A percentile compares a stretch with the other conserved stretches of the same genome.
phyloP scores from a whole-genome alignment of 2,329 filamentous ascomycete species.

The Coniella vitis region DNA sequence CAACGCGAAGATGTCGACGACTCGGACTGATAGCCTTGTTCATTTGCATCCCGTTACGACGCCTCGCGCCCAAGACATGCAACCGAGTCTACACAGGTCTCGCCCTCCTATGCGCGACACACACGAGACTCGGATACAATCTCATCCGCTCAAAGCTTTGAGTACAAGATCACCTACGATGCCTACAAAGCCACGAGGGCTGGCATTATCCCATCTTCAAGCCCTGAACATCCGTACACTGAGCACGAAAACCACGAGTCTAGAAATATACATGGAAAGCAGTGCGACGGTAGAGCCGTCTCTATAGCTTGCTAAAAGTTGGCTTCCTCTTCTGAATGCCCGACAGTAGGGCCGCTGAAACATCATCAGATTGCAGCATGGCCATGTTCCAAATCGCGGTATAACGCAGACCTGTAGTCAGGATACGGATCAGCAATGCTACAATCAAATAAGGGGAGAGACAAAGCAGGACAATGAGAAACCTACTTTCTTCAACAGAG shows the following conservation, averaged over 20 bases:
- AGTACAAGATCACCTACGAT: too few relatives aligned
- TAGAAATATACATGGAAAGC: neutral
- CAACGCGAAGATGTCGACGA: slow-evolving; percentile 41
- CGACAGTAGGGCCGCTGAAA: slow-evolving; percentile 66
- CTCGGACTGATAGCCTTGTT: slow-evolving; percentile 40
- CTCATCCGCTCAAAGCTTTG: too few relatives aligned
- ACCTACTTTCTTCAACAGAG: slow-evolving; percentile 65
- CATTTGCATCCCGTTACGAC: neutral
- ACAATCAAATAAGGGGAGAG: slow-evolving; percentile 1
- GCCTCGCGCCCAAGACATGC: too few relatives aligned
- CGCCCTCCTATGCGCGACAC: too few relatives aligned
- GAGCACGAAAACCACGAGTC: neutral
- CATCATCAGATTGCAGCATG: slow-evolving; percentile 74
- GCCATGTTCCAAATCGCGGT: slow-evolving; percentile 83
- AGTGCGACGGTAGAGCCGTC: neutral
- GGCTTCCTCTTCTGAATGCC: slow-evolving; percentile 73
- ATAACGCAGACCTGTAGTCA: slow-evolving; percentile 59
- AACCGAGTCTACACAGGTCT: neutral
- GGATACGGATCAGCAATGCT: neutral
- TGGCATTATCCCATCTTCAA: neutral
- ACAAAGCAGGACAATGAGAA: neutral
- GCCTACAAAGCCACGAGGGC: too few relatives aligned
- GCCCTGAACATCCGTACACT: neutral
- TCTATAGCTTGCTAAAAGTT: slow-evolving; percentile 75
- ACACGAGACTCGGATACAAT: too few relatives aligned